A percentile compares a stretch with the other conserved stretches of the same genome.
Evolutionary conservation across 192 early-diverging fungal genomes (phyloP).

Genomic region (Backusella sp.): DNA sequence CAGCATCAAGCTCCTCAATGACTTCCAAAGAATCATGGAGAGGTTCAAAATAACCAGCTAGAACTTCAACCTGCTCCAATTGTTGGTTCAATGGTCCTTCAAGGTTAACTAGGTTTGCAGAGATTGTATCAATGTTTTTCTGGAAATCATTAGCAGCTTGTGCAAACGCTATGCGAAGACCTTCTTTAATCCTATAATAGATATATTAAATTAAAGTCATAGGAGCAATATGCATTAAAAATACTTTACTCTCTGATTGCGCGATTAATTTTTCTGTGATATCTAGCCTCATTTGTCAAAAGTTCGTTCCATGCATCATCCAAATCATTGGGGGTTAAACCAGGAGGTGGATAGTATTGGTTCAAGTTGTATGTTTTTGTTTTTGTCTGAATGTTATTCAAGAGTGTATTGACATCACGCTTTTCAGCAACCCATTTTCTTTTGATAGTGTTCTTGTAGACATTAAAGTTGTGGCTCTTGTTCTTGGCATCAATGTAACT

Average conservation of each 20-base stretch:
- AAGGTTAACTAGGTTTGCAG: slow-evolving; percentile 60
- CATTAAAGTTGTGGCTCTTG: slow-evolving; percentile 70
- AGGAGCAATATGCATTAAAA: neutral
- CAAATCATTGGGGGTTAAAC: slow-evolving; percentile 71
- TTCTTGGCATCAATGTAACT: slow-evolving; percentile 76
- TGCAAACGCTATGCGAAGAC: slow-evolving; percentile 76
- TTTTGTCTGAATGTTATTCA: slow-evolving; percentile 97
- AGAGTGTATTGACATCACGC: slow-evolving; percentile 84
- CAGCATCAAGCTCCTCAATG: slow-evolving; percentile 61
- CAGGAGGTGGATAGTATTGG: slow-evolving; percentile 80
- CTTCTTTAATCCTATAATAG: slow-evolving; percentile 72
- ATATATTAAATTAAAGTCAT: neutral
- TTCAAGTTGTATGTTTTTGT: slow-evolving; percentile 91
- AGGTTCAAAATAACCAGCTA: slow-evolving; percentile 53
- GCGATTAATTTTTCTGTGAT: slow-evolving; percentile 80
- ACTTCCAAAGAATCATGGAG: slow-evolving; percentile 51
- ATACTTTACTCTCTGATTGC: slow-evolving; percentile 75
- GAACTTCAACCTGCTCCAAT: slow-evolving; percentile 60
- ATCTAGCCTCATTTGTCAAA: slow-evolving; percentile 68
- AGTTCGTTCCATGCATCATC: slow-evolving; percentile 76
- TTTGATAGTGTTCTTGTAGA: slow-evolving; percentile 82
- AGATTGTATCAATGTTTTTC: slow-evolving; percentile 66
- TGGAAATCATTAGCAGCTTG: slow-evolving; percentile 82
- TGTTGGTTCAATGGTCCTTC: slow-evolving; percentile 70
- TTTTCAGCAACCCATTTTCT: slow-evolving; percentile 90